Conservation (phyloP, 2,329 filamentous ascomycete genomes). For the Penicillium sp. region DNA sequence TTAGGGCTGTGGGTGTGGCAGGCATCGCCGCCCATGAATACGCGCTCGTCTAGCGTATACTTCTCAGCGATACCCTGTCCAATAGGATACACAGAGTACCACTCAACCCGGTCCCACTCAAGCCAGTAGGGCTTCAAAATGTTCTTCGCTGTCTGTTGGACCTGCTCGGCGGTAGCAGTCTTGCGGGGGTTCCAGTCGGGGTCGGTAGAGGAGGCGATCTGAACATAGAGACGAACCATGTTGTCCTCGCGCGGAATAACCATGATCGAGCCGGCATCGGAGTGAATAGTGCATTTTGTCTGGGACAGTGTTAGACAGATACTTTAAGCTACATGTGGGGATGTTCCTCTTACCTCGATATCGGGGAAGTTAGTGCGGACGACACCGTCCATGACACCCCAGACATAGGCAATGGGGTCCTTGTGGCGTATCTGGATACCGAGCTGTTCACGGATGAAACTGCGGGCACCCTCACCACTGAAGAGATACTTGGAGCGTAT, state of each 20-base stretch:
- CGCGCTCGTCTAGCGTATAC: conserved; percentile 59
- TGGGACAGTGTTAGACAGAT: conserved; percentile 21
- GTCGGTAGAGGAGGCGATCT: conserved; percentile 59
- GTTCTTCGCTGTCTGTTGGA: conserved; percentile 53
- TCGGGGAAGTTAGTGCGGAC: conserved; percentile 60
- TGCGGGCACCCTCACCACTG: conserved; percentile 58
- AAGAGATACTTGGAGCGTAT: conserved; percentile 59
- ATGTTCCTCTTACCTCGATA: conserved; percentile 47
- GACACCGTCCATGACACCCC: conserved; percentile 64
- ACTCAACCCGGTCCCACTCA: conserved; percentile 60
- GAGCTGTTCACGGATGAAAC: conserved; percentile 58
- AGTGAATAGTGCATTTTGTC: conserved; percentile 66
- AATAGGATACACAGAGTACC: conserved; percentile 63
- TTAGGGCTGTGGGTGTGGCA: conserved; percentile 62
- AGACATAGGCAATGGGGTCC: conserved; percentile 59
- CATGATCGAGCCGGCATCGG: conserved; percentile 60
- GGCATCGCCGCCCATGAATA: conserved; percentile 62
- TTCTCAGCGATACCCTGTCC: conserved; percentile 61
- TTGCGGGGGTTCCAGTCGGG: conserved; percentile 58
- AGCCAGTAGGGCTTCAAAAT: conserved; percentile 58
- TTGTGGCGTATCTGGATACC: conserved; percentile 62
- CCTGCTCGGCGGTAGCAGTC: conserved; percentile 55
- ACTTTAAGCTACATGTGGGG: background rate
- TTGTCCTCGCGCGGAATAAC: conserved; percentile 52
- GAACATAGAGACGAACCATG: conserved; percentile 49